Evolutionary conservation across 441 rosid species (phyloP), one percentile per base, ranked within the genome.

Genomic region (Pelargonium citronellum): DNA sequence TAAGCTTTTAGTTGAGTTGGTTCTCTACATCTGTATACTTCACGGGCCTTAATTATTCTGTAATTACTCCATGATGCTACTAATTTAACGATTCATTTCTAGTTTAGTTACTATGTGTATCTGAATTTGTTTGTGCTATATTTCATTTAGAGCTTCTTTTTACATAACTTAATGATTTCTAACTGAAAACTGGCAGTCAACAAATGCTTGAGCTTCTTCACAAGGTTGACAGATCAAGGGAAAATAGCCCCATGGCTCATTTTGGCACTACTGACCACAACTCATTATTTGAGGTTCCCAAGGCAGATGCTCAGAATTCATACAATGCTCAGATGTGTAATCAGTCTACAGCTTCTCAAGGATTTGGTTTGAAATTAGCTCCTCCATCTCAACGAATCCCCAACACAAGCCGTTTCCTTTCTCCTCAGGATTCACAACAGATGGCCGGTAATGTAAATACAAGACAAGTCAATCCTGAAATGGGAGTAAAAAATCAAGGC

Each of bases 361-460:
- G 82, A 27, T 81, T 81, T 79, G 75, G 84, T 46, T 76, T 81
- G 78, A 77, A 58, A 20, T 27, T 58, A 9, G 95, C 80, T 61
- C 96, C 91, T n/a, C 93, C 95, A 41, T 89, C 98, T 71, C 96
- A 91, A 79, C 79, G 77, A 73, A 73, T 78, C 70, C 73, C 81
- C 61, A 65, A 69, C 76, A 76, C 79, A 57, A 87, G 82, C 75
- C 77, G 49, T 64, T 49, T 69, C 13, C 39, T 74, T 57, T 60
- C 81, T 78, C 81, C 89, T 72, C 87, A 71, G 77, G 77, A 77
- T 49, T 76, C 83, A 22, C 64, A 80, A 39, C 80, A 67, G 75
- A 68, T 57, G 4, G 63, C 4, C 13, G 19, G 22, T 57, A 57
- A 57, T 57, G 10, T 57, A 57, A 57, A 57, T 19, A 22, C 63